Evolutionary conservation across 2,329 filamentous ascomycete genomes (phyloP).

Genomic region (Sordariomycetes sp.): DNA sequence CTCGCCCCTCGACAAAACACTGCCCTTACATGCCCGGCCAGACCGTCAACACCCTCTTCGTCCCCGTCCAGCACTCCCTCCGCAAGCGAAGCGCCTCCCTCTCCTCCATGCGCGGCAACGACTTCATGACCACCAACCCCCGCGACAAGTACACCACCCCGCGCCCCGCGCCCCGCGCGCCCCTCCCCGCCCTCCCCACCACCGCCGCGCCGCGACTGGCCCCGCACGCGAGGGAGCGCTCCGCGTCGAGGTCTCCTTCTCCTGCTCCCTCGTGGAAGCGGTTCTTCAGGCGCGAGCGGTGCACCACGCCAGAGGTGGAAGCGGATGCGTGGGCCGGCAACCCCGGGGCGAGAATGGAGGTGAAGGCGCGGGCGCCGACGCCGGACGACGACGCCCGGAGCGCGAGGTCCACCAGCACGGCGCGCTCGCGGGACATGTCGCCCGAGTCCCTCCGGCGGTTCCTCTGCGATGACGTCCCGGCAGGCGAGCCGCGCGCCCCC

Average conservation of each 20-base stretch:
- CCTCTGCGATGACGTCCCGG: conserved; percentile 27
- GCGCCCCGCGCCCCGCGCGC: conserved; percentile 34
- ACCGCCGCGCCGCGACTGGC: conserved; percentile 9
- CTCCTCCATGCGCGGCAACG: conserved; percentile 41
- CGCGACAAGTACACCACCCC: conserved; percentile 63
- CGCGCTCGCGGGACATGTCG: conserved; percentile 32
- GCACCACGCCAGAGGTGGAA: background rate
- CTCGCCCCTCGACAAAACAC: conserved; percentile 58
- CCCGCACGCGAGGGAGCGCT: conserved; percentile 15
- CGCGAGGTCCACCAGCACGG: conserved; percentile 16
- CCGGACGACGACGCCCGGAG: conserved; percentile 7
- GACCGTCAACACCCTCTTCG: conserved; percentile 68
- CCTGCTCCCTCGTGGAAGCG: conserved; percentile 36
- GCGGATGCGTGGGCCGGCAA: background rate
- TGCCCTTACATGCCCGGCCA: conserved; percentile 87
- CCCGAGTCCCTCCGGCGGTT: conserved; percentile 41
- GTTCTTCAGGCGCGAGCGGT: conserved; percentile 30
- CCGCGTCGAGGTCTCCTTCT: conserved; percentile 32
- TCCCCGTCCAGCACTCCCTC: conserved; percentile 56
- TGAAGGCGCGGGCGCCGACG: background rate
- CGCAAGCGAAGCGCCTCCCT: conserved; percentile 52
- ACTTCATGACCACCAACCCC: conserved; percentile 66
- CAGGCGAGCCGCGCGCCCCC: conserved; percentile 2
- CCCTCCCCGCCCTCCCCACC: conserved; percentile 10
- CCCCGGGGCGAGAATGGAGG: too few relatives aligned